phyloP scores from a whole-genome alignment of 2,329 filamentous ascomycete genomes.

The Bertia moriformis region DNA sequence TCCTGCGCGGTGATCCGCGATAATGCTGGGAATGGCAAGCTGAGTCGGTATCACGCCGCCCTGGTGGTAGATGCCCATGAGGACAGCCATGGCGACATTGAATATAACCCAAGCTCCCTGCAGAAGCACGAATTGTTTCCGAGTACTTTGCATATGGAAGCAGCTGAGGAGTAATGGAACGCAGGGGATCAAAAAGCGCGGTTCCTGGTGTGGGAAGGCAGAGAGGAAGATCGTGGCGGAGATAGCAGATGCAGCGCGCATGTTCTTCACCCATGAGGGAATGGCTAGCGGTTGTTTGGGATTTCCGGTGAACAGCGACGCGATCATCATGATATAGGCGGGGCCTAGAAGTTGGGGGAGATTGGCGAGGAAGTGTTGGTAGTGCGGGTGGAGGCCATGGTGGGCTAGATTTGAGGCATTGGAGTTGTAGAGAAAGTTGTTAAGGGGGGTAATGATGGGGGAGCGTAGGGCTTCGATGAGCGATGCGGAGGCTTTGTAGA shows the following conservation, averaged over 20 bases:
- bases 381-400: constrained; percentile 35
- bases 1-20: constrained; percentile 3
- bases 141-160: constrained; percentile 20
- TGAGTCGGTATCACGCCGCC: constrained; percentile 33
- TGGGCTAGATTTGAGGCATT: constrained; percentile 29
- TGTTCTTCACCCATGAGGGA: not conserved
- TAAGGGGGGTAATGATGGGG: constrained; percentile 31
- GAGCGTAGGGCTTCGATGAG: constrained; percentile 2
- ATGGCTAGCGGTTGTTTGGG: constrained; percentile 2
- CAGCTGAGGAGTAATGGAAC: constrained; percentile 33
- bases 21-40: constrained; percentile 19
- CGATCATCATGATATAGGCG: constrained; percentile 24
- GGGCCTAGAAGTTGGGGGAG: constrained; percentile 35
- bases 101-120: constrained; percentile 31
- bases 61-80: constrained; percentile 37
- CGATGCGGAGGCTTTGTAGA: constrained; percentile 34
- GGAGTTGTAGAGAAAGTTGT: constrained; percentile 35
- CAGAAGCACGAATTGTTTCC: constrained; percentile 12
- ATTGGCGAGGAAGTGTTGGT: constrained; percentile 33
- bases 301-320: constrained; percentile 11
- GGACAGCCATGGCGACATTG: constrained; percentile 26
- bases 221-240: constrained; percentile 9
- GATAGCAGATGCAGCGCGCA: constrained; percentile 9
- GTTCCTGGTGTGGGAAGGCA: constrained; percentile 26
- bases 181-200: constrained; percentile 32